Percentiles rank a stretch among this genome's conserved stretches.
Conservation (phyloP, 2,329 filamentous ascomycete genomes). For the Fusarium sp. region DNA sequence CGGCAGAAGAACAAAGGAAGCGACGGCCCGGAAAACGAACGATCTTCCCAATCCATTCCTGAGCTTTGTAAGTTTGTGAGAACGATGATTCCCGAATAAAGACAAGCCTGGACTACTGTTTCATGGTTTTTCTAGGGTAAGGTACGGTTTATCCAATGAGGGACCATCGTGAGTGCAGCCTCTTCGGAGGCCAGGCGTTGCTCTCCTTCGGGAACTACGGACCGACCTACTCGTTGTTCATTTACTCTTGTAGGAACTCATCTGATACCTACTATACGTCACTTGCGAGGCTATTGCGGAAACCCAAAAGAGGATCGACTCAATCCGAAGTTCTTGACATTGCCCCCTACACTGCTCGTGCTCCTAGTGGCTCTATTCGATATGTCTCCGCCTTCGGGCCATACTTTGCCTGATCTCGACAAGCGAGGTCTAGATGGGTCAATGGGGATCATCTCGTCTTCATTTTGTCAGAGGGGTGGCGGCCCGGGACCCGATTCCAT, state of each 20-base stretch:
- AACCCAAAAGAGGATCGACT: conserved; percentile 11
- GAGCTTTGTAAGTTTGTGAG: conserved; percentile 10
- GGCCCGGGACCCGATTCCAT: conserved; percentile 36
- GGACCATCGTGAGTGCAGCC: conserved; percentile 26
- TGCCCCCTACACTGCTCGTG: conserved; percentile 15
- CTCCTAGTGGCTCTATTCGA: conserved; percentile 11
- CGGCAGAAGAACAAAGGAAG: conserved; percentile 34
- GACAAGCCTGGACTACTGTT: conserved; percentile 3
- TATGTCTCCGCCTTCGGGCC: conserved; percentile 10
- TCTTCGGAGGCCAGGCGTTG: conserved; percentile 30
- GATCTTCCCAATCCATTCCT: conserved; percentile 9
- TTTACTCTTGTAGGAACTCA: conserved; percentile 9
- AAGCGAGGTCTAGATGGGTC: conserved; percentile 6
- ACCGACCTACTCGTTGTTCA: conserved; percentile 23
- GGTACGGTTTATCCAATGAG: conserved; percentile 31
- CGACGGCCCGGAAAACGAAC: conserved; percentile 39
- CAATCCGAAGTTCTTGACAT: conserved; percentile 1
- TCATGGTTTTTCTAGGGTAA: conserved; percentile 6
- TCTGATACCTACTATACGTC: conserved; percentile 16
- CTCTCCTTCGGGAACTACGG: conserved; percentile 35
- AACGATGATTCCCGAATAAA: conserved; percentile 1
- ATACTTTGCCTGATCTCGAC: conserved; percentile 14
- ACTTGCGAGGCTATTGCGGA: conserved; percentile 22
- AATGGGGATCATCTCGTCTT: conserved; percentile 4
- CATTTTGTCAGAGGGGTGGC: conserved; percentile 21